These are phyloP conservation scores for Thelonectria olida DNA, from an alignment of 2,329 filamentous ascomycete genomes.

Conservation along the genomic window DNA sequence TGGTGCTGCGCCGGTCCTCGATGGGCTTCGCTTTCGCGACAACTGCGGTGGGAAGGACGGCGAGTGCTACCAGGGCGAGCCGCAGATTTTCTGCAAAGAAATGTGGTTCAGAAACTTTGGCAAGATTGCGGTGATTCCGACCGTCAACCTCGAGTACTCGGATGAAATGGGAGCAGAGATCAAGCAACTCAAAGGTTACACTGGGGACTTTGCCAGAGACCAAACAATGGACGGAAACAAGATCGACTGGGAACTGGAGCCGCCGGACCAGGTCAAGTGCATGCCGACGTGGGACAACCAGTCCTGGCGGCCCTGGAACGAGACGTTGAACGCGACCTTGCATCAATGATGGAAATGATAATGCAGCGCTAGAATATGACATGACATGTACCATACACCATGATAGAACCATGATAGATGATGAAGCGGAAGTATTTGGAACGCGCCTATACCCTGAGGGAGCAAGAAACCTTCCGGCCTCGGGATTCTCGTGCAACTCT, in stretches of 20 bases:
- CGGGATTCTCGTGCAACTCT: too few relatives aligned
- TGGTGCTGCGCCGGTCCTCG: slow-evolving; percentile 40
- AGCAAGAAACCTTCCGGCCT: too few relatives aligned
- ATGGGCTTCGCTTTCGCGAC: slow-evolving; percentile 50
- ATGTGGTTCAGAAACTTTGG: slow-evolving; percentile 58
- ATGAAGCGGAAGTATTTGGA: too few relatives aligned
- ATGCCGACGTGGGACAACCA: slow-evolving; percentile 53
- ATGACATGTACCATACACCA: too few relatives aligned
- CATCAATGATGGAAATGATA: too few relatives aligned
- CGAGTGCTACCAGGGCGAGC: slow-evolving; percentile 64
- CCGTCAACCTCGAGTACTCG: slow-evolving; percentile 63
- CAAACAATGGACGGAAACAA: slow-evolving; percentile 41
- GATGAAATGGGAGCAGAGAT: slow-evolving; percentile 53
- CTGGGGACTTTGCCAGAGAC: slow-evolving; percentile 42
- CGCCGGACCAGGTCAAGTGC: slow-evolving; percentile 58
- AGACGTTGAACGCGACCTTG: too few relatives aligned
- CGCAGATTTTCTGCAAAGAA: slow-evolving; percentile 65
- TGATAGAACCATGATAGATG: too few relatives aligned
- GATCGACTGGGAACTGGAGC: slow-evolving; percentile 54
- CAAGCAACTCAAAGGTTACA: slow-evolving; percentile 60
- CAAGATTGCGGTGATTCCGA: slow-evolving; percentile 64
- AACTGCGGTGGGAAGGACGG: slow-evolving; percentile 19
- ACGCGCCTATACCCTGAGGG: too few relatives aligned
- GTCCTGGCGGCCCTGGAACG: slow-evolving; percentile 50
- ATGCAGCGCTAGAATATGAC: too few relatives aligned